Base-by-base conservation (phyloP, 306 rosid genomes). In the Benincasa hispida region DNA sequence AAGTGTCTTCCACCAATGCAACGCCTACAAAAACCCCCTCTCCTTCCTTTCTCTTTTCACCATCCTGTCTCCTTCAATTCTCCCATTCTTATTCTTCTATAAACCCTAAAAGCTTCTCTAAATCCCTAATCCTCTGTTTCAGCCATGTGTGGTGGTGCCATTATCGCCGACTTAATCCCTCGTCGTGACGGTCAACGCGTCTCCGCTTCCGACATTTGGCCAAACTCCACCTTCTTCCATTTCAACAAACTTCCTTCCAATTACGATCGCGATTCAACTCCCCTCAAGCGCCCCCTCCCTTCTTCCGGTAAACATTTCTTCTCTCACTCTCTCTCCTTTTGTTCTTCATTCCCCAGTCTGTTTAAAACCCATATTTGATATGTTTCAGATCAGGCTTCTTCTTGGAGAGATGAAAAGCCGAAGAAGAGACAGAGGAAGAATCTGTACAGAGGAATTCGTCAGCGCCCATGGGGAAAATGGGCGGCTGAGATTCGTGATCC, bases 381-480 rank as follows among this genome's bases (percentile, higher is more conserved):
- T 48, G 10, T 81, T 67, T 82, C 86, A 89, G 97, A n/a, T n/a
- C n/a, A 50, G 67, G 54, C 25, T 58, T 82, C 69, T 59, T 59
- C 41, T 41, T 41, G 47, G 76, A 70, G 55, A 82, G 83, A 30
- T 0, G 89, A 90, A 80, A 90, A 90, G 81, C 94, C 96, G 0
- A 41, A 74, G 69, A 91, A 91, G 79, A 84, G 87, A 81, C 91
- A 86, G 82, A 87, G 98, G 90, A 93, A 91, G 85, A 93, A 91
- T 47, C 88, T 89, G 2, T 93, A 90, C 88, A 76, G 97, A 81
- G 98, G 98, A 30, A 93, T 90, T 27, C 91, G 98, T 32, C 98
- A 87, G 73, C 98, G 98, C 18, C 97, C 96, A 0, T 93, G 96
- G 98, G 97, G 97, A 0, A 93, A 93, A 90, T 93, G 98, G 97